phyloP scores from a whole-genome alignment of 2,329 filamentous ascomycete genomes.

The Colletotrichum sp. region DNA sequence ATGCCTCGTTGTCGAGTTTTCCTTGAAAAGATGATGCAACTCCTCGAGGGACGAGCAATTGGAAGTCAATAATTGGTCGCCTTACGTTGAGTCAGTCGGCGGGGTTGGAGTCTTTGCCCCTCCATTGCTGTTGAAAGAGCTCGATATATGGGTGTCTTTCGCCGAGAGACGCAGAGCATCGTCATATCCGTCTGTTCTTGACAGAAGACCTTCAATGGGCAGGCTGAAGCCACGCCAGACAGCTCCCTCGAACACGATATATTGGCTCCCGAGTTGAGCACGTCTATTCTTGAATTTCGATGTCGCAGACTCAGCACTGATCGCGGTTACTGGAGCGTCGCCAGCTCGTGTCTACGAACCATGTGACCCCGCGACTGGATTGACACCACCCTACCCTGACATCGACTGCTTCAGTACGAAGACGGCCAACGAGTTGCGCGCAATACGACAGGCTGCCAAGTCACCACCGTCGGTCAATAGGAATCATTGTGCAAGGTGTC shows the following conservation, averaged over 20 bases:
- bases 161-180: not conserved
- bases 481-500: no score
- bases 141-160: not conserved
- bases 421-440: not conserved
- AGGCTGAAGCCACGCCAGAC: not conserved
- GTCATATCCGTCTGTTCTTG: not conserved
- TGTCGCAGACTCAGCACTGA: not conserved
- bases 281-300: fast-evolving
- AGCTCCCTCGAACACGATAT: not conserved
- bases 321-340: not conserved
- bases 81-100: not conserved
- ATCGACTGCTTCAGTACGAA: not conserved
- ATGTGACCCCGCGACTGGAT: not conserved
- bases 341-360: not conserved
- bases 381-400: not conserved
- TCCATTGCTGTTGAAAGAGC: not conserved
- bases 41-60: not conserved
- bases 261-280: not conserved
- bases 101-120: not conserved
- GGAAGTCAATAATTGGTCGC: not conserved
- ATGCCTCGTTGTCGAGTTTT: not conserved
- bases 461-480: not conserved
- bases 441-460: no score
- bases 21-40: not conserved
- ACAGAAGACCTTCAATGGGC: not conserved